Evolutionary conservation across 495 filamentous ascomycete species (phyloP).

Genomic region (Melanomma pulvis-pyrius): DNA sequence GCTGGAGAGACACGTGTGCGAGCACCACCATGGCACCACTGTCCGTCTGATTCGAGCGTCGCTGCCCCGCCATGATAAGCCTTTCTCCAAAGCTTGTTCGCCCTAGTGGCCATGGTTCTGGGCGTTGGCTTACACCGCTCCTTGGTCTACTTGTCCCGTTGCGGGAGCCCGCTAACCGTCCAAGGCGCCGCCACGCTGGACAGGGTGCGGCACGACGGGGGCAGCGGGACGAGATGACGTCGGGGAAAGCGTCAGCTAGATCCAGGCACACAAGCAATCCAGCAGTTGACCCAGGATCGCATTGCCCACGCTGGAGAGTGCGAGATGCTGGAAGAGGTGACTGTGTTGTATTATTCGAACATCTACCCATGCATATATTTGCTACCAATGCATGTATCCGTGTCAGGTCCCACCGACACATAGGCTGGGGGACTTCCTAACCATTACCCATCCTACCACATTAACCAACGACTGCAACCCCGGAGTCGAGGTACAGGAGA

Average conservation of each 20-base stretch:
- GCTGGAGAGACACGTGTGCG: neutral
- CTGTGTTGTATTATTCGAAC: too few relatives aligned
- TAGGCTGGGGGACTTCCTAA: too few relatives aligned
- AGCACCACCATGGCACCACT: neutral
- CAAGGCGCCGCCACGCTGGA: neutral
- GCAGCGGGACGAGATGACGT: neutral
- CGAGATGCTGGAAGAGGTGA: neutral
- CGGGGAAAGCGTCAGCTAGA: neutral
- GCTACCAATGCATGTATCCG: too few relatives aligned
- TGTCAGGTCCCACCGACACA: too few relatives aligned
- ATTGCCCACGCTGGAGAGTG: too few relatives aligned
- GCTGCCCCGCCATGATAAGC: neutral
- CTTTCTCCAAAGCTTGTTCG: conserved; percentile 3
- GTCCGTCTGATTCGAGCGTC: neutral
- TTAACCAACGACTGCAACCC: too few relatives aligned
- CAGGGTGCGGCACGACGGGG: neutral
- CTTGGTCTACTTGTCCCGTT: conserved; percentile 3
- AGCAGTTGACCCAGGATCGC: too few relatives aligned
- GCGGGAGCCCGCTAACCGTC: neutral
- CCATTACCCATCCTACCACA: too few relatives aligned
- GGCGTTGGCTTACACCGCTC: conserved; percentile 7
- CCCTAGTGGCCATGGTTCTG: neutral
- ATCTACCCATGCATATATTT: too few relatives aligned
- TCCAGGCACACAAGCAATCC: conserved; percentile 5
- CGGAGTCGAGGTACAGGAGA: too few relatives aligned